Evolutionary conservation across 2,329 filamentous ascomycete species (phyloP).

Genomic region (Exserohilum turcica): DNA sequence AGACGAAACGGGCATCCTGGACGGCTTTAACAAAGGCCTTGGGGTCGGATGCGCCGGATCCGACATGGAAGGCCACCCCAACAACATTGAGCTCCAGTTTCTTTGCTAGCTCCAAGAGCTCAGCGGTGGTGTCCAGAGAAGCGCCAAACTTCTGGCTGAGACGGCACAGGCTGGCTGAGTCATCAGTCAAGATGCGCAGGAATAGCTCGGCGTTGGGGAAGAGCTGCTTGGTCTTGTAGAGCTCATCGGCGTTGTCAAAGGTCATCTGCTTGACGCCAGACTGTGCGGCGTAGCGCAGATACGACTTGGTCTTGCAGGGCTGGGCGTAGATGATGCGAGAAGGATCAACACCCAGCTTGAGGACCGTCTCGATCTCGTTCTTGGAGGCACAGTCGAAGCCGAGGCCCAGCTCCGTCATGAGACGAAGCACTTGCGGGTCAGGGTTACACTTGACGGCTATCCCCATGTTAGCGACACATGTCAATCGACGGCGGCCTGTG

Average conservation of each 20-base stretch:
- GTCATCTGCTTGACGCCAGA: slow-evolving; percentile 96
- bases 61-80: slow-evolving; percentile 97
- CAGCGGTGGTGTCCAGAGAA: slow-evolving; percentile 77
- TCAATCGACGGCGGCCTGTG: not conserved
- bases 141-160: slow-evolving; percentile 98
- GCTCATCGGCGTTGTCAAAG: slow-evolving; percentile 96
- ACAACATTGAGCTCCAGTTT: slow-evolving; percentile 86
- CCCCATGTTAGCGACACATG: slow-evolving; percentile 28
- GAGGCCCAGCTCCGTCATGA: slow-evolving; percentile 85
- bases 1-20: slow-evolving; percentile 83
- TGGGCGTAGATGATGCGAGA: slow-evolving; percentile 97
- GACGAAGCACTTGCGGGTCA: slow-evolving; percentile 83
- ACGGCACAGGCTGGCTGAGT: slow-evolving; percentile 90
- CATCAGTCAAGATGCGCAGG: slow-evolving; percentile 93
- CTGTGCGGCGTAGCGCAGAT: slow-evolving; percentile 85
- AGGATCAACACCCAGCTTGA: slow-evolving; percentile 80
- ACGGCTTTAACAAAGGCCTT: slow-evolving; percentile 89
- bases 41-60: slow-evolving; percentile 94
- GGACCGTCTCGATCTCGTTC: slow-evolving; percentile 90
- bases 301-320: slow-evolving; percentile 99
- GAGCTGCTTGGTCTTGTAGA: slow-evolving; percentile 95
- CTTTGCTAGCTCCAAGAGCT: slow-evolving; percentile 79
- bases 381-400: slow-evolving; percentile 99
- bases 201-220: slow-evolving; percentile 89
- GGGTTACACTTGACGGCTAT: slow-evolving; percentile 98